Evolutionary conservation across 257 asterid genomes (phyloP), one percentile per base, ranked within the genome.

Genomic region (Thymus quinquecostatus): DNA sequence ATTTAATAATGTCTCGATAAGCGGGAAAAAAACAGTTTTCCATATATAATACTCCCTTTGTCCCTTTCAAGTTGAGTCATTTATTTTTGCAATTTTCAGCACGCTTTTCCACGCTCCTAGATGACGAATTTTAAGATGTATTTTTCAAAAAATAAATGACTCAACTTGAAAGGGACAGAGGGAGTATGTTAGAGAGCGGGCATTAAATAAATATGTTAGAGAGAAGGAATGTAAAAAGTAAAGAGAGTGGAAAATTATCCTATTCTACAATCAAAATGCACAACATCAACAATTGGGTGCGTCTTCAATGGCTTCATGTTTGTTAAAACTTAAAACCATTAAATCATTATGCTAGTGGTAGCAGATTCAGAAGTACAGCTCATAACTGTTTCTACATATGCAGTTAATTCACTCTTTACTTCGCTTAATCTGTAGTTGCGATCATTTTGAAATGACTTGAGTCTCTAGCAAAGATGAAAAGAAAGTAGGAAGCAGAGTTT

Each of bases 331-430:
- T 21, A 21, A 21, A 51, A 51, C 58, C 72, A 27, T 34, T 50
- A 6, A 67, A 68, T 53, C 27, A 21, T 21, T 36, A 64, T 45
- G 53, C 7, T 8, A 9, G 51, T 38, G 36, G 36, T 61, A 40
- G 50, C 67, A n/a, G 32, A 61, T 61, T 61, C 65, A 9, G 21
- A 41, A 61, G 67, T 61, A 61, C 51, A 14, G 36, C 14, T 36
- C 14, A 74, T 36, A 50, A 41, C 38, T 67, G 5, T 62, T 49
- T 40, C 76, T 36, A 65, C 61, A 29, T 55, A 64, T 51, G 21
- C 49, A 27, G 14, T 66, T 13, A 38, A 4, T 38, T 38, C 41
- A 38, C 41, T 38, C 33, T 36, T 14, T 21, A 21, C 21, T 21
- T 21, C 21, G 59, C 10, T 54, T 43, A 41, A 41, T 53, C 36